Evolutionary conservation across 169 alveolate genomes (phyloP).

Genomic region (Cryptosporidium canis): DNA sequence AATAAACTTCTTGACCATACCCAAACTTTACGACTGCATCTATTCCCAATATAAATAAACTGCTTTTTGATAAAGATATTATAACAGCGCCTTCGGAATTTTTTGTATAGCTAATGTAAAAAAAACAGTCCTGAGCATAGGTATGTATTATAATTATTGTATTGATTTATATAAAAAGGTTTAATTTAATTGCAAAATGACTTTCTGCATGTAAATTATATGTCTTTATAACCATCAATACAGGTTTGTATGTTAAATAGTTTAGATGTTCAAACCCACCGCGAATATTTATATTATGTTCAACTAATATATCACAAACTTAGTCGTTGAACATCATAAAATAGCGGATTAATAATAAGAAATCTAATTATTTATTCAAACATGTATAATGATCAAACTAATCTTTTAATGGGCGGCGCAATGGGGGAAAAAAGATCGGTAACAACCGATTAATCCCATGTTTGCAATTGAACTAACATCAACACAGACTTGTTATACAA

Average conservation of each 20-base stretch:
- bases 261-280: too few relatives aligned
- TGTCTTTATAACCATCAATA: too few relatives aligned
- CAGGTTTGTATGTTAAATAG: too few relatives aligned
- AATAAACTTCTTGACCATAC: background rate
- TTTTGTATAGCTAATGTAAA: background rate
- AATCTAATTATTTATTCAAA: too few relatives aligned
- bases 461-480: too few relatives aligned
- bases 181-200: background rate
- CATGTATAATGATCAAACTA: too few relatives aligned
- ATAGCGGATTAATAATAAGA: too few relatives aligned
- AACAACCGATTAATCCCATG: too few relatives aligned
- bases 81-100: background rate
- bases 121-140: background rate
- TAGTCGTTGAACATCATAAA: too few relatives aligned
- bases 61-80: background rate
- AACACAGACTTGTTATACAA: too few relatives aligned
- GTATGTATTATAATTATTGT: background rate
- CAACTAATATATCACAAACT: background rate
- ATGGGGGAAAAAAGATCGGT: too few relatives aligned
- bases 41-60: background rate
- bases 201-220: background rate
- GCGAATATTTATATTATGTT: background rate
- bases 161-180: background rate
- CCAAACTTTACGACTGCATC: background rate
- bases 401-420: too few relatives aligned